Base-by-base conservation (phyloP, 202 grass and related monocot species). In the Panicum hallii region DNA sequence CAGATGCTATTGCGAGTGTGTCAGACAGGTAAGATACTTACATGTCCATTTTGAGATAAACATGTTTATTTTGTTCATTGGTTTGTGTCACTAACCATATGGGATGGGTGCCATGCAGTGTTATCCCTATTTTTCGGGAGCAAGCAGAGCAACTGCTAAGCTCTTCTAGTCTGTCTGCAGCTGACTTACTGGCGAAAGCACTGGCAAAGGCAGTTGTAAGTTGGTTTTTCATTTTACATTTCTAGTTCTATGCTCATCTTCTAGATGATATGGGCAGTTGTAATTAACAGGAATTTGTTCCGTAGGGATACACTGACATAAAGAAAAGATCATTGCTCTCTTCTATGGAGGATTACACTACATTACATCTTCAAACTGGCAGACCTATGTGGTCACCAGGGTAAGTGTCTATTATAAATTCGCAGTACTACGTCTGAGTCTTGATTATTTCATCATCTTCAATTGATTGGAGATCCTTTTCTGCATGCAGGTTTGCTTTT, bases 141-240 rank as follows among this genome's bases (percentile, higher is more conserved):
- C 97, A 99, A 96, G 97, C 97, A 46, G 97, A 99, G 65, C 61
- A 91, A 14, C 85, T 99, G 17, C 64, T 99, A 42, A 99, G 32
- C 77, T 90, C 88, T 45, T 99, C 93, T 11, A 89, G 74, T 4
- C 85, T 94, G 86, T 78, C 90, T 4, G 78, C 93, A 56, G 91
- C 91, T 9, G 93, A 92, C 77, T 89, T 99, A 42, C 80, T 99
- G 46, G 93, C 97, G 52, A 99, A 99, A 79, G 97, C 97, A 79
- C 91, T 99, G 63, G 97, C 97, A 38, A 99, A 94, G 77, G 93
- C 97, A 67, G 97, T 93, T 73, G 97, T 99, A 93, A 90, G 91
- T 87, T 17, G 28, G 32, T 57, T 63, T 76, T 34, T 54, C 45
- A 9, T 38, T 68, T 0, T 82, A 14, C 57, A 16, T 16, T 78